Evolutionary conservation across 2,329 filamentous ascomycete species (phyloP), one percentile per base, ranked within the genome.

Genomic region (Alternaria triticina): DNA sequence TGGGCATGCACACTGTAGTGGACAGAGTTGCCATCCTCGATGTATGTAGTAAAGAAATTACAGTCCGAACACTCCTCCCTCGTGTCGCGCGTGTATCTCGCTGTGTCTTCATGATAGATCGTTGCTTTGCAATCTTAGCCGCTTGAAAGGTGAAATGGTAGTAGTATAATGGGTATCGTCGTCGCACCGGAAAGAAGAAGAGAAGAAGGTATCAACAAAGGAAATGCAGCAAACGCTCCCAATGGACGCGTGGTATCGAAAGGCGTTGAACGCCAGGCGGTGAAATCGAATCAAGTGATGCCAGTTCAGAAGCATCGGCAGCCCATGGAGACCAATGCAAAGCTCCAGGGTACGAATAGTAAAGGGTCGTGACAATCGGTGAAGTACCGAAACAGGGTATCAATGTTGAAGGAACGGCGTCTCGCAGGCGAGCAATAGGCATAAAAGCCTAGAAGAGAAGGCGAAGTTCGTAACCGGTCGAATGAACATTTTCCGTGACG

Each of bases 401-500:
- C 50, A 54, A 57, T 30, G 50, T 51, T 64, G 54, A 64, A 59
- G 50, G 58, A 62, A 49, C 23, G 61, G 59, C 55, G 49, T 40
- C 43, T 58, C 54, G 51, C 47, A 30, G 33, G 28, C 28, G 23
- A 57, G 55, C 45, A 36, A n/a, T 45, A 50, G 45, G 28, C 47
- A 56, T 45, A 54, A 61, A 40, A 46, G 10, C 45, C 70, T 69
- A 85, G 73, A 82, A 85, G 62, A 83, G 78, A 61, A 85, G 79
- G 61, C 82, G 82, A 59, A 85, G 79, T 76, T 85, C 83, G 70
- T 84, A 85, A 49, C 82, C 82, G 50, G 79, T 80, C 46, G 82
- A 81, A 69, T 79, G 77, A 45, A 82, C 75, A 62, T 82, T 83
- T 69, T 83, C 79, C 10, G 79, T 69, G 20, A 81, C 78, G 46